Evolutionary conservation across 2,329 filamentous ascomycete genomes (phyloP).

Genomic region (Aspergillus sergii): DNA sequence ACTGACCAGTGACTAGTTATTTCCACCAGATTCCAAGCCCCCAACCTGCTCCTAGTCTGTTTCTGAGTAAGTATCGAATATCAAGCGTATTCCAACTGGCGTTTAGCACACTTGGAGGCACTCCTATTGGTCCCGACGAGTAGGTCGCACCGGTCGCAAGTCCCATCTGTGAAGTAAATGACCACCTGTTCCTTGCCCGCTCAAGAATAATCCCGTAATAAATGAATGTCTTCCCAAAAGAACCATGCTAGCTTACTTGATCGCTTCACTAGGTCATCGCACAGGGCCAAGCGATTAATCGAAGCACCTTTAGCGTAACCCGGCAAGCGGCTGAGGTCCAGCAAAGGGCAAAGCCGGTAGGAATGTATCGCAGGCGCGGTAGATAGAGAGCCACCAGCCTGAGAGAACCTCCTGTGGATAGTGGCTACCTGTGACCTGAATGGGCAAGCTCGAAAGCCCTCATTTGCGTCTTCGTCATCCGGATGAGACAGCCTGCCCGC

Average conservation of each 20-base stretch:
- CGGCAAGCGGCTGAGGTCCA: neutral
- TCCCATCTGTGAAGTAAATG: neutral
- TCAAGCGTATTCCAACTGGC: fast-evolving
- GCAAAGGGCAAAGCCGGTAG: neutral
- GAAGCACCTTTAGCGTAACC: neutral
- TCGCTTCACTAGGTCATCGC: neutral
- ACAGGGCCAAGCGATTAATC: neutral
- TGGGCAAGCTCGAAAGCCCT: neutral
- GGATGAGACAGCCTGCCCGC: neutral
- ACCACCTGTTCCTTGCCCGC: neutral
- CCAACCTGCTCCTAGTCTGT: neutral
- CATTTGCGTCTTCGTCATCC: neutral
- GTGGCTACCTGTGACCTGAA: neutral
- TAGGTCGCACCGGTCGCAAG: neutral
- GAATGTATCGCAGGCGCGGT: neutral
- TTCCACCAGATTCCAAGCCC: neutral
- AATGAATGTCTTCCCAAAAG: neutral
- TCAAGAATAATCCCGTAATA: neutral
- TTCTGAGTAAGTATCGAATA: no score
- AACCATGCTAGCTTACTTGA: neutral
- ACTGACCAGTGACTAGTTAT: neutral
- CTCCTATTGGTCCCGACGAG: neutral
- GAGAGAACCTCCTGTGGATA: neutral
- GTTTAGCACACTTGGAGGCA: neutral
- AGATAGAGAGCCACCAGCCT: neutral